A percentile compares a stretch with the other conserved stretches of the same genome.
Conservation (phyloP, 805 yeast species). For the Candida glaebosa region DNA sequence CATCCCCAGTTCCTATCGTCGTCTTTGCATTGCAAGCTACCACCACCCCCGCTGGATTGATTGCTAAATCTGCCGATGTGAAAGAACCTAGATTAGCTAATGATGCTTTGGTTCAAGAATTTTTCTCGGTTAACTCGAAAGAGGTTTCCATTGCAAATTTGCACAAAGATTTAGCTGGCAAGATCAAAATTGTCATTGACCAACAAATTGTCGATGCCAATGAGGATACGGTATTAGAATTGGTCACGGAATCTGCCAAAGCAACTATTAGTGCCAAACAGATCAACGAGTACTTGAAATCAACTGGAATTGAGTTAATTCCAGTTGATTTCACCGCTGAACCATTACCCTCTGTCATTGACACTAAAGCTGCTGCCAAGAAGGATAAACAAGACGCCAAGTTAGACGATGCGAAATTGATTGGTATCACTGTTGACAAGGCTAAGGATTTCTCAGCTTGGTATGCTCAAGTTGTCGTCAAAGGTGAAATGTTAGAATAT, state of each 20-base stretch:
- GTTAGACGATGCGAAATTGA: constrained; percentile 80
- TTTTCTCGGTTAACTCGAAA: constrained; percentile 55
- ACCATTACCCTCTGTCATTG: constrained; percentile 23
- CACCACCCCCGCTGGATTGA: constrained; percentile 59
- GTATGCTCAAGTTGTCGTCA: constrained; percentile 95
- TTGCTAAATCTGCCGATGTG: constrained; percentile 64
- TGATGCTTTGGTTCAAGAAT: constrained; percentile 68
- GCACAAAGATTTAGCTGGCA: constrained; percentile 43
- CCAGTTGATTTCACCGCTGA: constrained; percentile 54
- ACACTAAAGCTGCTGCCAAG: constrained; percentile 28
- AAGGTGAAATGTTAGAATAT: constrained; percentile 98
- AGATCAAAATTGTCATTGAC: constrained; percentile 60
- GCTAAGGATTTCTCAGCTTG: constrained; percentile 90
- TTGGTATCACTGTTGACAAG: constrained; percentile 96
- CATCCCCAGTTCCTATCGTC: constrained; percentile 73
- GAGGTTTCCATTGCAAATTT: constrained; percentile 60
- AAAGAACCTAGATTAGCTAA: constrained; percentile 89
- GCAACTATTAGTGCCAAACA: constrained; percentile 47
- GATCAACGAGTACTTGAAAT: constrained; percentile 43
- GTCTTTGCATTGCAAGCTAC: constrained; percentile 74
- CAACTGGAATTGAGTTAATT: constrained; percentile 49
- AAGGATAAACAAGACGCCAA: constrained; percentile 48
- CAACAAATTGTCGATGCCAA: constrained; percentile 39
- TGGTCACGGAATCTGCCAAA: constrained; percentile 52
- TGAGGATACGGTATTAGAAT: constrained; percentile 34